Evolutionary conservation across 2,329 filamentous ascomycete genomes (phyloP).

Genomic region (Pseudocercospora cruenta): DNA sequence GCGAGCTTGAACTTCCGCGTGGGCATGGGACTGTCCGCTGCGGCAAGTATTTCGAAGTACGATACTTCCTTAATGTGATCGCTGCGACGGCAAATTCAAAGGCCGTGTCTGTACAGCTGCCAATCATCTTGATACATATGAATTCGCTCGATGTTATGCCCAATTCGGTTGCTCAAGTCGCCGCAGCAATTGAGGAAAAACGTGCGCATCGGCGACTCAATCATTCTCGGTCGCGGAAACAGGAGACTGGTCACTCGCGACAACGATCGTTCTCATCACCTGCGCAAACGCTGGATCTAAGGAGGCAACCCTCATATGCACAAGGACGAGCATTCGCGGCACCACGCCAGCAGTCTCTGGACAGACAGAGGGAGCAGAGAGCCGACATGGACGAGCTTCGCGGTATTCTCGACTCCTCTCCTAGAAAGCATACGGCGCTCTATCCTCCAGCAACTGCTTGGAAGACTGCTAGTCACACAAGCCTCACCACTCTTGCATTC

Average conservation of each 20-base stretch:
- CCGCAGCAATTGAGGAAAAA: constrained; percentile 59
- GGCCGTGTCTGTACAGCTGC: constrained; percentile 57
- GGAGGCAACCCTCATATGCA: constrained; percentile 44
- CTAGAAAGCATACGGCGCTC: constrained; percentile 44
- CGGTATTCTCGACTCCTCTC: constrained; percentile 48
- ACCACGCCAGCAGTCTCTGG: constrained; percentile 55
- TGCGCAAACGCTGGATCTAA: constrained; percentile 28
- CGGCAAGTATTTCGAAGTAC: constrained; percentile 60
- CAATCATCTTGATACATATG: constrained; percentile 61
- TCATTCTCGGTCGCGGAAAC: constrained; percentile 17
- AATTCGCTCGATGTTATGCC: constrained; percentile 61
- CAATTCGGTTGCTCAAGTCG: constrained; percentile 59
- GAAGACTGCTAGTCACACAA: constrained; percentile 33
- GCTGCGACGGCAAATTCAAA: constrained; percentile 52
- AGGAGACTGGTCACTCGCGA: constrained; percentile 17
- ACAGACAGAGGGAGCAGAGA: constrained; percentile 47
- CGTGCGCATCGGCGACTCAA: constrained; percentile 26
- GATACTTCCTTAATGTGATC: constrained; percentile 58
- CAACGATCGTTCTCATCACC: constrained; percentile 36
- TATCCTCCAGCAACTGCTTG: constrained; percentile 24
- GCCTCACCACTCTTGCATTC: constrained; percentile 29
- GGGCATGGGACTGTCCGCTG: constrained; percentile 57
- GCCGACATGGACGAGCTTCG: constrained; percentile 48
- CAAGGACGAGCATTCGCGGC: constrained; percentile 59
- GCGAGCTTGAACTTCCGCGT: constrained; percentile 54